phyloP scores from a whole-genome alignment of 306 rosid genomes.

The Pterocarpus macrocarpus region DNA sequence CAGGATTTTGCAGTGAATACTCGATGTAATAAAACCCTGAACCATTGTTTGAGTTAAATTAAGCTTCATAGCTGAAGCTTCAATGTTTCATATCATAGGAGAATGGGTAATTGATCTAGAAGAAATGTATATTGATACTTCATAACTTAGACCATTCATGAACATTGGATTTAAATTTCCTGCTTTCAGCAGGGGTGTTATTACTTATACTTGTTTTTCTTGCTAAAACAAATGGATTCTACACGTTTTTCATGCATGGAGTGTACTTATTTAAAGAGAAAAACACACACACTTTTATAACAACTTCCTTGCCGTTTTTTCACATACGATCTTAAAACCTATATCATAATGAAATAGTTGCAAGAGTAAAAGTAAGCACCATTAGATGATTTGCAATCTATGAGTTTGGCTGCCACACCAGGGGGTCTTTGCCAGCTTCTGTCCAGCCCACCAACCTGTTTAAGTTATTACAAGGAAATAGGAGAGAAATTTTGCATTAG shows the following conservation, averaged over 20 bases:
- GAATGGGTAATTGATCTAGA: background rate
- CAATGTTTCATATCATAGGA: background rate
- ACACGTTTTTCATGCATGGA: background rate
- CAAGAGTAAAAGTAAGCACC: slow-evolving; percentile 52
- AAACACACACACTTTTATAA: background rate
- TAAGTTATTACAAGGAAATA: slow-evolving; percentile 21
- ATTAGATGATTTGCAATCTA: slow-evolving; percentile 67
- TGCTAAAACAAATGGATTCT: slow-evolving; percentile 5
- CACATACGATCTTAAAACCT: background rate
- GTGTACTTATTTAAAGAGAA: background rate
- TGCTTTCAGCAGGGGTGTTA: background rate
- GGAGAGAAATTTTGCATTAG: slow-evolving; percentile 7
- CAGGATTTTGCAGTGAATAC: slow-evolving; percentile 79
- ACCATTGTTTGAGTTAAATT: slow-evolving; percentile 20
- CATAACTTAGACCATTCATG: slow-evolving; percentile 12
- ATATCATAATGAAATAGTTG: background rate
- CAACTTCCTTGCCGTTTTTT: background rate
- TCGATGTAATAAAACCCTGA: slow-evolving; percentile 88
- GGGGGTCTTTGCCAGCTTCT: slow-evolving; percentile 96
- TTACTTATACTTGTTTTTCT: background rate
- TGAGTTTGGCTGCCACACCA: slow-evolving; percentile 89
- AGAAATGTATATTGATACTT: slow-evolving; percentile 3
- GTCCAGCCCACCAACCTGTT: slow-evolving; percentile 90
- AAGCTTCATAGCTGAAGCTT: slow-evolving; percentile 14
- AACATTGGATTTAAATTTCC: background rate